Conservation (phyloP, 23 red algal species). For the Gracilaria caudata region DNA sequence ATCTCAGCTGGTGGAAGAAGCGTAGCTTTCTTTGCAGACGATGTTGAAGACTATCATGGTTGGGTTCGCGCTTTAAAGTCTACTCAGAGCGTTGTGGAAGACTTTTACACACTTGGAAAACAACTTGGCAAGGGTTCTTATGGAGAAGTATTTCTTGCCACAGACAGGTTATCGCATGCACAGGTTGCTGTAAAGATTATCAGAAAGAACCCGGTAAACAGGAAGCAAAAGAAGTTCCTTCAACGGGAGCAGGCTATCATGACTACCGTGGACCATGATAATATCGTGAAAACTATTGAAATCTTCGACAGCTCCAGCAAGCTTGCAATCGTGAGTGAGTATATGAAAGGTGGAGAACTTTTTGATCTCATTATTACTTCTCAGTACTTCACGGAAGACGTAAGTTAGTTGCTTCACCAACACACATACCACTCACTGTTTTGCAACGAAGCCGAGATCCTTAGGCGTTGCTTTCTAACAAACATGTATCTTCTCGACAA, state of each 20-base stretch:
- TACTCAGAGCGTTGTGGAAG: slow-evolving; percentile 52
- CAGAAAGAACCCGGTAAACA: slow-evolving; percentile 71
- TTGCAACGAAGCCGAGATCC: background rate
- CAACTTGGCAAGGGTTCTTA: slow-evolving; percentile 84
- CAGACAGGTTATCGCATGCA: slow-evolving; percentile 42
- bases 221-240: slow-evolving; percentile 87
- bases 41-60: slow-evolving; percentile 36
- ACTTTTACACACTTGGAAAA: slow-evolving; percentile 76
- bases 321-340: slow-evolving; percentile 83
- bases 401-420: slow-evolving; percentile 2
- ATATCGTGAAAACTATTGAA: slow-evolving; percentile 83
- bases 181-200: slow-evolving; percentile 68
- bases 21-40: slow-evolving; percentile 85
- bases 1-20: slow-evolving; percentile 60
- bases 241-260: slow-evolving; percentile 80
- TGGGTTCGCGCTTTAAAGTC: slow-evolving; percentile 85
- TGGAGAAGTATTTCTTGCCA: slow-evolving; percentile 71
- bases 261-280: slow-evolving; percentile 69
- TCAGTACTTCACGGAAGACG: slow-evolving; percentile 75
- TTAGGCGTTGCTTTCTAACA: too few species aligned
- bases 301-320: slow-evolving; percentile 71
- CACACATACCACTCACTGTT: background rate
- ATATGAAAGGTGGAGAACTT: slow-evolving; percentile 82
- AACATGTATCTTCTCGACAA: background rate
- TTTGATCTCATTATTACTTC: slow-evolving; percentile 86